Evolutionary conservation across 106 monocot genomes (phyloP), one percentile per base, ranked within the genome.

Genomic region (Phalaenopsis equestris): DNA sequence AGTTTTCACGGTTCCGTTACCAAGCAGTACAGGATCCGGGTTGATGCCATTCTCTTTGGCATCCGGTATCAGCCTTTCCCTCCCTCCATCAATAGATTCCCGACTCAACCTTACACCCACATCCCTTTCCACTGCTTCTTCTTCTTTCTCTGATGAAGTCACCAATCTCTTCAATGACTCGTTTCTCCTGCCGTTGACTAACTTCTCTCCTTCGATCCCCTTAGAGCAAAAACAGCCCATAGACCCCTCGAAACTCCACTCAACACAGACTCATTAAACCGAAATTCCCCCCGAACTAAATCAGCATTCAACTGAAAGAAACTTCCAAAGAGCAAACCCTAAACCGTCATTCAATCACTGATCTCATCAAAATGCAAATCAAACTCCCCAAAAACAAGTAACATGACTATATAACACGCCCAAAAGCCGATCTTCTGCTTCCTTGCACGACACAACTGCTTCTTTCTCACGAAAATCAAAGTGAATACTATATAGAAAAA

Each of bases 201-300:
- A 73, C 43, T 81, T 79, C 2, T 56, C 72, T 23, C 38, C 49
- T 23, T 67, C 75, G 57, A 75, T 70, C 72, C 75, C 81, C 57
- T 89, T 89, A 4, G 89, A 86, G 79, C 65, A 84, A 52, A 84
- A 79, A 72, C 89, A 89, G 73, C 89, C 89, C 89, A 89, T 86
- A 81, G 84, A 70, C 74, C 30, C 79, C 41, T n/a, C 56, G 30
- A 23, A 75, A 70, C 11, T 36, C 70, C 70, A 21, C 21, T 38
- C 10, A 38, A 70, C 14, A 70, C 61, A 36, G 70, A 70, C 14
- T 1, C 70, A 70, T 70, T 70, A 70, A 30, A 14, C 70, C 70
- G 38, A 70, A 70, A 70, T 11, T 65, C 64, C 64, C n/a, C 21
- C 24, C 6, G 24, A 65, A 65, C 24, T 2, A 65, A 65, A 65